Percentiles rank a stretch among this genome's conserved stretches.
phyloP scores from a whole-genome alignment of 2,329 filamentous ascomycete genomes.

The Lachnellula arida region DNA sequence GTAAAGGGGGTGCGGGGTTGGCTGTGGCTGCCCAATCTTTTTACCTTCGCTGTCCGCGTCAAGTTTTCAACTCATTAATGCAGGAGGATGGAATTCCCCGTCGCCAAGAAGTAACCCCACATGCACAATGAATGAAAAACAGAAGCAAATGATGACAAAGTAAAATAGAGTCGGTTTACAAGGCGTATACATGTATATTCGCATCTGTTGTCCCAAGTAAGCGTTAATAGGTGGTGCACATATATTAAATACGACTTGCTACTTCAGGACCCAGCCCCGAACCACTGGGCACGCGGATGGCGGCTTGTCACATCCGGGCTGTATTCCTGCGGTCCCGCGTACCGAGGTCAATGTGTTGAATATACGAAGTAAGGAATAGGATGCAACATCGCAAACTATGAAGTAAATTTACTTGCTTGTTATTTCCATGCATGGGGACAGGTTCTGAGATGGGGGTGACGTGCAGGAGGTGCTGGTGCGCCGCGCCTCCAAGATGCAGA shows the following conservation, averaged over 20 bases:
- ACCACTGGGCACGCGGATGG: background rate
- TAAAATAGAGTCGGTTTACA: background rate
- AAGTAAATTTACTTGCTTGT: background rate
- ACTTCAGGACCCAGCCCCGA: slow-evolving; percentile 1
- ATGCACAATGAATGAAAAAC: background rate
- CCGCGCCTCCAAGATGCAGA: background rate
- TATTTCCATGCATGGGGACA: background rate
- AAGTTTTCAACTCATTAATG: background rate
- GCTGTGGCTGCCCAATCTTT: background rate
- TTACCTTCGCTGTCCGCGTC: background rate
- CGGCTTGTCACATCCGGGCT: background rate
- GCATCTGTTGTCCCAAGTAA: background rate
- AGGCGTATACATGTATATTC: background rate
- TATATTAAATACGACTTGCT: background rate
- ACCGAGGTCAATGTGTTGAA: background rate
- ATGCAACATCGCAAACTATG: background rate
- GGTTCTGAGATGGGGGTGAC: background rate
- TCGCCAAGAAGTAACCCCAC: background rate
- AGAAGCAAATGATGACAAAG: background rate
- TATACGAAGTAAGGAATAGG: background rate
- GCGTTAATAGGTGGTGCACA: background rate
- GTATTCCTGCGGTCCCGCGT: background rate
- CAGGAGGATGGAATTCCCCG: background rate
- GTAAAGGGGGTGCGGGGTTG: background rate
- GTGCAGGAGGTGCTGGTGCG: slow-evolving; percentile 1